These are phyloP conservation scores for Rutstroemia sp. DNA, from an alignment of 2,329 filamentous ascomycete genomes.

Conservation along the genomic window DNA sequence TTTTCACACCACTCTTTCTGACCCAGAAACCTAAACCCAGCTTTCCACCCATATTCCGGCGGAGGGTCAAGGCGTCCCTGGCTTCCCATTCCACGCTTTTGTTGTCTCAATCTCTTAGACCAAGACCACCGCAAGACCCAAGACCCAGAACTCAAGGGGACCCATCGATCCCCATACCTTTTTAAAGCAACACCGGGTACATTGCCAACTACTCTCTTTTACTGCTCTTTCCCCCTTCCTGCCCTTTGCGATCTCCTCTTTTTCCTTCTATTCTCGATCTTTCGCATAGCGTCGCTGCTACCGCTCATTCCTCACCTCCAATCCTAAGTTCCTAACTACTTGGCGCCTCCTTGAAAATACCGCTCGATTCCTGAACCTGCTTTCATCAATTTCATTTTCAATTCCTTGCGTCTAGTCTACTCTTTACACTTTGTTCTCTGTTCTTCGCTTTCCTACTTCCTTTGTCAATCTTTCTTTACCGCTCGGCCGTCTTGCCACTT, in stretches of 20 bases:
- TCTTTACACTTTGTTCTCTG: too few relatives aligned
- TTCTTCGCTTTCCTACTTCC: neutral
- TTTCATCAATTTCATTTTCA: too few relatives aligned
- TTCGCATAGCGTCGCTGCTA: conserved; percentile 2
- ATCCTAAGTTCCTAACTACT: neutral
- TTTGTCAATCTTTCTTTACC: neutral
- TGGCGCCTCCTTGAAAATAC: too few relatives aligned
- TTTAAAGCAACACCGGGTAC: neutral
- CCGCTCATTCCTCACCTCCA: neutral
- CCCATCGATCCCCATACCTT: too few relatives aligned
- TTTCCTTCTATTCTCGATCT: neutral
- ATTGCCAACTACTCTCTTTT: neutral
- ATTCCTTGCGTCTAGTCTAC: too few relatives aligned
- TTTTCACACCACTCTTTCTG: too few relatives aligned
- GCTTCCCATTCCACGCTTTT: conserved; percentile 5
- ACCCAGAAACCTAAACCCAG: too few relatives aligned
- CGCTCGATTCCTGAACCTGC: too few relatives aligned
- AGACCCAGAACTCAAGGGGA: too few relatives aligned
- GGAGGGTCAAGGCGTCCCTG: conserved; percentile 5
- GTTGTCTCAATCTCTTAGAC: conserved; percentile 6
- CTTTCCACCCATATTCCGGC: too few relatives aligned
- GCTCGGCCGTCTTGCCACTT: conserved; percentile 2
- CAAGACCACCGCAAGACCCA: neutral
- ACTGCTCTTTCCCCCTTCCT: neutral
- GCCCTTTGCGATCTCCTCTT: neutral